These are phyloP conservation scores for Globisporangium canariense DNA, from an alignment of 352 stramenopile species.

Conservation along the genomic window DNA sequence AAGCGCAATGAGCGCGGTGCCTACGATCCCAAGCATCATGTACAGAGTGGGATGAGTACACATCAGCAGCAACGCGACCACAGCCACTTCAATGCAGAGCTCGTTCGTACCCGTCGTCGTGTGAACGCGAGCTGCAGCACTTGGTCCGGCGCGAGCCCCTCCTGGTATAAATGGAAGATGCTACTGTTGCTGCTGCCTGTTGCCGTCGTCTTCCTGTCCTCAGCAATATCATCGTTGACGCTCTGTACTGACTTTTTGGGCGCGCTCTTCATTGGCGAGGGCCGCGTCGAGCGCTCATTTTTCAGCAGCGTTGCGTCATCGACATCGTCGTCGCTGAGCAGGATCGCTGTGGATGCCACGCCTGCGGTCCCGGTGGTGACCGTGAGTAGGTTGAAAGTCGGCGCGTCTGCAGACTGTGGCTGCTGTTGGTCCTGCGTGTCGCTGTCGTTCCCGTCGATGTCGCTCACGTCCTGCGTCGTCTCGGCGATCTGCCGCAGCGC, in stretches of 20 bases:
- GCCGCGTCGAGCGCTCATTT: background rate
- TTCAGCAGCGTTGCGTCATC: background rate
- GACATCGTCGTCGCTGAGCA: slow-evolving; percentile 7
- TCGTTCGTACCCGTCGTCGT: slow-evolving; percentile 27
- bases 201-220: background rate
- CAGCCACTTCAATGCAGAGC: background rate
- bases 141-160: slow-evolving; percentile 44
- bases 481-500: slow-evolving; percentile 27
- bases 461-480: slow-evolving; percentile 18
- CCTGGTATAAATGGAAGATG: slow-evolving; percentile 68
- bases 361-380: background rate
- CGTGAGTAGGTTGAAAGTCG: slow-evolving; percentile 19
- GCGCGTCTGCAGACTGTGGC: slow-evolving; percentile 3
- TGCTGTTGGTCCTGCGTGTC: slow-evolving; percentile 5
- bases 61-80: background rate
- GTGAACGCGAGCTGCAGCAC: slow-evolving; percentile 60
- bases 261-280: background rate
- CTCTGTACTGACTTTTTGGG: background rate
- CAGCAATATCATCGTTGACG: background rate
- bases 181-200: background rate
- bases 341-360: background rate
- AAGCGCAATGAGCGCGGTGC: slow-evolving; percentile 20
- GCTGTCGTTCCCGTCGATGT: slow-evolving; percentile 16
- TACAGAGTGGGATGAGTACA: background rate
- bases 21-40: background rate